Percentiles rank a stretch among this genome's conserved stretches.
phyloP scores from a whole-genome alignment of 2,329 filamentous ascomycete species.

The Catunica adiposa region DNA sequence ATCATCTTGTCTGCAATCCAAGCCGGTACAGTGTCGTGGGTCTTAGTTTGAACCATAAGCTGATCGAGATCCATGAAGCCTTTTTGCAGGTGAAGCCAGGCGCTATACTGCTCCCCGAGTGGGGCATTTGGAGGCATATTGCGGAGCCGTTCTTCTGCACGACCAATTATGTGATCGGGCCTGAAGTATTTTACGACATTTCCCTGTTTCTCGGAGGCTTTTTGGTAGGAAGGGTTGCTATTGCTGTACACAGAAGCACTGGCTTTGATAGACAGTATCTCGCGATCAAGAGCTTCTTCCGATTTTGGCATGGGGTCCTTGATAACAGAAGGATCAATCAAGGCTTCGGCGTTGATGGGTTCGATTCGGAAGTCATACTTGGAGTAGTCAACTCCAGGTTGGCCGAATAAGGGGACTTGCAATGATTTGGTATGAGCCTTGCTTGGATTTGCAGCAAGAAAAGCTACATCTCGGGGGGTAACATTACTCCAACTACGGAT shows the following conservation, averaged over 20 bases:
- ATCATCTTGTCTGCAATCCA: constrained; percentile 6
- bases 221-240: background rate
- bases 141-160: constrained; percentile 1
- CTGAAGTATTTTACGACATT: background rate
- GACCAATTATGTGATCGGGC: background rate
- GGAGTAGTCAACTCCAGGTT: too few relatives aligned
- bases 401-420: too few relatives aligned
- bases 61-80: background rate
- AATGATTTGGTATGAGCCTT: too few relatives aligned
- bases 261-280: background rate
- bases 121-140: background rate
- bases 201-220: too few relatives aligned
- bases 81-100: background rate
- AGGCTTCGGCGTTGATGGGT: too few relatives aligned
- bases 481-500: too few relatives aligned
- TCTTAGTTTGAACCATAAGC: background rate
- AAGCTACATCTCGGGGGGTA: too few relatives aligned
- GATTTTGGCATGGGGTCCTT: too few relatives aligned
- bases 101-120: background rate
- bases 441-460: too few relatives aligned
- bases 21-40: background rate
- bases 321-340: too few relatives aligned
- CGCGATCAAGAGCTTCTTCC: background rate
- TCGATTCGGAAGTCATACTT: too few relatives aligned
- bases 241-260: background rate